phyloP scores from a whole-genome alignment of 495 filamentous ascomycete genomes.

The Trichoderma parareesei region DNA sequence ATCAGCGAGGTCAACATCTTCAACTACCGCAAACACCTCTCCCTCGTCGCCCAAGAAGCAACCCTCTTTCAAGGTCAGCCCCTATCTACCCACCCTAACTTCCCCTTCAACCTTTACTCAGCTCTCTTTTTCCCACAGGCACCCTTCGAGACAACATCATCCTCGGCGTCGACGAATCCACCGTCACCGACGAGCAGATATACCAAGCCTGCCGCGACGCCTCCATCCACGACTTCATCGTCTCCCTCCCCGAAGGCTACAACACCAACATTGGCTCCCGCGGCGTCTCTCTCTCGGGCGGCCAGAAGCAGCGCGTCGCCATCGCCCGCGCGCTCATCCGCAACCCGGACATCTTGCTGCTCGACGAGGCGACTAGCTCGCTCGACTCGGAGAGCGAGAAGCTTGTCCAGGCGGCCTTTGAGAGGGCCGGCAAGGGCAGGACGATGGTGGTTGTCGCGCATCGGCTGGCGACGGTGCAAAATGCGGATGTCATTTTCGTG shows the following conservation, averaged over 20 bases:
- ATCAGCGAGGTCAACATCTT: slow-evolving; percentile 35
- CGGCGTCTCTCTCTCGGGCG: slow-evolving; percentile 60
- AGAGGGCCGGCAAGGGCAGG: slow-evolving; percentile 47
- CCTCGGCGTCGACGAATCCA: slow-evolving; percentile 35
- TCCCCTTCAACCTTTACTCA: not conserved
- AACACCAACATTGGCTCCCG: slow-evolving; percentile 52
- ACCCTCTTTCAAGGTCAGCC: slow-evolving; percentile 33
- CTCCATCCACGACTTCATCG: slow-evolving; percentile 55
- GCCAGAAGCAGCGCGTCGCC: slow-evolving; percentile 67
- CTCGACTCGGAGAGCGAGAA: slow-evolving; percentile 68
- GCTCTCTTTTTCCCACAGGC: slow-evolving; percentile 30
- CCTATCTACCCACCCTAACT: not conserved
- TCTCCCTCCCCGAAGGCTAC: slow-evolving; percentile 50
- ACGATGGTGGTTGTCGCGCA: slow-evolving; percentile 71
- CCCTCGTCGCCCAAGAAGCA: slow-evolving; percentile 57
- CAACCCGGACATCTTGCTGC: slow-evolving; percentile 58
- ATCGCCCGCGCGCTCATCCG: slow-evolving; percentile 71
- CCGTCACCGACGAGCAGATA: slow-evolving; percentile 44
- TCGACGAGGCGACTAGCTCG: slow-evolving; percentile 75
- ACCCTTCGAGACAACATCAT: slow-evolving; percentile 53
- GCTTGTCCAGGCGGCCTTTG: slow-evolving; percentile 61
- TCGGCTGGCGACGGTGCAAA: slow-evolving; percentile 43
- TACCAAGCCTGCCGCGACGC: slow-evolving; percentile 49
- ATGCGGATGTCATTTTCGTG: slow-evolving; percentile 48
- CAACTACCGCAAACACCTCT: slow-evolving; percentile 45